Evolutionary conservation across 495 filamentous ascomycete species (phyloP), one percentile per base, ranked within the genome.

Genomic region (Aspergillus leporis): DNA sequence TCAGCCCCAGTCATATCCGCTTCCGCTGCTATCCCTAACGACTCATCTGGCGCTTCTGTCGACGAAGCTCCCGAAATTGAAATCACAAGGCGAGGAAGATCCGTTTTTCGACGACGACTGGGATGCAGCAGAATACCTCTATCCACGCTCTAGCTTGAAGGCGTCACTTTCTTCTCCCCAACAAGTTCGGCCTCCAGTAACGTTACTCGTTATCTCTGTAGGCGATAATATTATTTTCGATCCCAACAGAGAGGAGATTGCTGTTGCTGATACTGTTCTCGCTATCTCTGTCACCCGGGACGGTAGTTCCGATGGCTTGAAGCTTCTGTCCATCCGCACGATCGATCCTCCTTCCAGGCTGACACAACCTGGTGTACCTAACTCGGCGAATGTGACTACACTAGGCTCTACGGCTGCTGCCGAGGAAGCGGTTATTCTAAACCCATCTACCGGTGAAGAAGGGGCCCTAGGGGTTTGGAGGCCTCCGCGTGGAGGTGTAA

Each of bases 51-150:
- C 94, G n/a, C 90, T 99, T 30, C 86, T 96, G 50, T 85, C 88
- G 41, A 91, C 93, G 7, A 87, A 89, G 56, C 84, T 98, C 3
- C 94, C 94, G 18, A 83, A 86, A 31, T 77, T 95, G 22, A 89
- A 90, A 68, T 95, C 91, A 22, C 86, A 92, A 66, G 80, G 81
- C 54, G 92, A 96, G 69, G 94, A 99, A 75, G 95, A 99, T 66
- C 95, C 95, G 2, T 86, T 96, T 65, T 98, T 99, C 78, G 88
- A 97, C 78, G 95, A 99, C 76, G 94, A 99, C 74, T 99, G 95
- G 95, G 89, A 86, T 36, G 89, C 86, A 34, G 84, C 92, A 2
- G 72, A 84, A 40, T 84, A 86, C 51, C 79, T 99, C 21, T 99
- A 93, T 76, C 85, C 89, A 1, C 78, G 82, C 38, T 55, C 69